phyloP scores from a whole-genome alignment of 192 early-diverging fungal species.

The Coemansia sp. region DNA sequence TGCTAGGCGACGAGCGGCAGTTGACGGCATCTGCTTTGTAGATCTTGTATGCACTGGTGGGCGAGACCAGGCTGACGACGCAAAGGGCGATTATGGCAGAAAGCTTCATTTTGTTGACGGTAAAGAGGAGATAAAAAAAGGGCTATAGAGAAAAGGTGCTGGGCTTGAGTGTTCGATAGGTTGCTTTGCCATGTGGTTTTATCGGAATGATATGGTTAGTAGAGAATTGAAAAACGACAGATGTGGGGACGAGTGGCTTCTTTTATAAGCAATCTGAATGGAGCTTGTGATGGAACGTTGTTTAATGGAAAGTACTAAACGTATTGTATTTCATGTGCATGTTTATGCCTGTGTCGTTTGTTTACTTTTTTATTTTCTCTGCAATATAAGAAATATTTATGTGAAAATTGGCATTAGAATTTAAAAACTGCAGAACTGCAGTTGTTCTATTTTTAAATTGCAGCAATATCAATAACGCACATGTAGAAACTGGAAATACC shows the following conservation, averaged over 20 bases:
- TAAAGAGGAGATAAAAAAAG: background rate
- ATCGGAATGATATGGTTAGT: background rate
- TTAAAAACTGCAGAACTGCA: background rate
- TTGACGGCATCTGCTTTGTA: conserved; percentile 13
- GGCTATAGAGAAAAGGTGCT: background rate
- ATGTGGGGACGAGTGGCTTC: background rate
- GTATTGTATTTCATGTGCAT: too few species aligned
- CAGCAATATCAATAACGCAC: too few species aligned
- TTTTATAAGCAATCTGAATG: background rate
- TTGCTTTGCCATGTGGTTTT: background rate
- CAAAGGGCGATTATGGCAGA: conserved; percentile 8
- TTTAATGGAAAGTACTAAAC: too few species aligned
- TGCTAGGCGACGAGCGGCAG: conserved; percentile 16
- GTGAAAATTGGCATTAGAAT: too few species aligned
- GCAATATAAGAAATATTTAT: too few species aligned
- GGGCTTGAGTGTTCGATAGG: background rate
- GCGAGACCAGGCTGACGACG: conserved; percentile 9
- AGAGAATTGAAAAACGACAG: background rate
- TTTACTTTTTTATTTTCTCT: too few species aligned
- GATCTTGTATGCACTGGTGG: conserved; percentile 17
- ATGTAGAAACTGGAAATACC: too few species aligned
- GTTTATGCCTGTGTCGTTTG: too few species aligned
- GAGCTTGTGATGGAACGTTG: background rate
- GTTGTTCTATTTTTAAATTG: conserved; percentile 1
- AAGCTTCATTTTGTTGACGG: conserved; percentile 8